Conservation (phyloP, 2,329 filamentous ascomycete genomes). For the Paecilomyces sp. region DNA sequence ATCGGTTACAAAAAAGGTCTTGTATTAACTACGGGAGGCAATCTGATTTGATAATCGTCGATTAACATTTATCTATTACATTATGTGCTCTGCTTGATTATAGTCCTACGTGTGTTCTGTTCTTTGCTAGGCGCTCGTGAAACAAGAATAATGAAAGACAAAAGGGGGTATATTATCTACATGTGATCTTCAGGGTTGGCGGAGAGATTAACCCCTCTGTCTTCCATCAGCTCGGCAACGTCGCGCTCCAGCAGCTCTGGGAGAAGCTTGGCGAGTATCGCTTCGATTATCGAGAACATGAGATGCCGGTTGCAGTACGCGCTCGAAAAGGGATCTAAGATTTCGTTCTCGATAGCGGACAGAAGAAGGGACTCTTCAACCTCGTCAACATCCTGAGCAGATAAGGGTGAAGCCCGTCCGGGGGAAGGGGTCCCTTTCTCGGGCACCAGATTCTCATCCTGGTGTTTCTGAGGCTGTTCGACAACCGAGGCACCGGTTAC, state of each 20-base stretch:
- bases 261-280: conserved; percentile 71
- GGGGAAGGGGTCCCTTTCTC: conserved; percentile 4
- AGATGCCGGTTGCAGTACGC: conserved; percentile 90
- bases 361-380: conserved; percentile 46
- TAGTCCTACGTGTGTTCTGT: not conserved
- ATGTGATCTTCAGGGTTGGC: not conserved
- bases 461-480: conserved; percentile 2
- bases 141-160: not conserved
- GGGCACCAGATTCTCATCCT: conserved; percentile 4
- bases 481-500: conserved; percentile 5
- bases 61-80: not conserved
- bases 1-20: conserved; percentile 2
- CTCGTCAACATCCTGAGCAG: conserved; percentile 16
- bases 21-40: not conserved
- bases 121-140: not conserved
- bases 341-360: conserved; percentile 52
- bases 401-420: conserved; percentile 9
- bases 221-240: conserved; percentile 64
- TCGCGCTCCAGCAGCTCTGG: conserved; percentile 74
- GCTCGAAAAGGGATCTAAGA: conserved; percentile 71
- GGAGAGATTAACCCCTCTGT: conserved; percentile 46
- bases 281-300: conserved; percentile 73
- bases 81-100: not conserved
- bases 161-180: not conserved
- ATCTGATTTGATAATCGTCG: not conserved